Percentiles rank a stretch among this genome's conserved stretches.
Evolutionary conservation across 345 rosid genomes (phyloP).

Genomic region (Conringia planisiliqua): DNA sequence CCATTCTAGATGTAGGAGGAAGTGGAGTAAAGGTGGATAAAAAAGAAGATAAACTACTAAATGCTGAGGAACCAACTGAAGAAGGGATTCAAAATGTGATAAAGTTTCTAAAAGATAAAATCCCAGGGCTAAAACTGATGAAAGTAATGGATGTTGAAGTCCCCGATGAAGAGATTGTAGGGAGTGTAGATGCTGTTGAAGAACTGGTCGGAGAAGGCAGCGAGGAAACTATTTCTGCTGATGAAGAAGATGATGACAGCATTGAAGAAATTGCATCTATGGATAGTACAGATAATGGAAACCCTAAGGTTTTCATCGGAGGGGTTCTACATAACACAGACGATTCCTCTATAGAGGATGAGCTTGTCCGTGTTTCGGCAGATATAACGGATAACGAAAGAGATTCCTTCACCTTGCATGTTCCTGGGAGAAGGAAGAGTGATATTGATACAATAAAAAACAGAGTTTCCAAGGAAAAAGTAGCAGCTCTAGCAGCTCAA

Average conservation of each 20-base stretch:
- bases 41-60: slow-evolving; percentile 62
- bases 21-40: slow-evolving; percentile 59
- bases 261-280: slow-evolving; percentile 57
- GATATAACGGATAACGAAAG: slow-evolving; percentile 57
- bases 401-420: slow-evolving; percentile 73
- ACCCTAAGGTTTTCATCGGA: slow-evolving; percentile 77
- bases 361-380: slow-evolving; percentile 70
- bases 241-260: slow-evolving; percentile 48
- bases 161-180: slow-evolving; percentile 52
- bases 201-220: slow-evolving; percentile 55
- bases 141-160: slow-evolving; percentile 64
- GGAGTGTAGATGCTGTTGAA: slow-evolving; percentile 53
- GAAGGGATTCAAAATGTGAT: slow-evolving; percentile 91
- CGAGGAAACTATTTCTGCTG: slow-evolving; percentile 45
- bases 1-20: slow-evolving; percentile 51
- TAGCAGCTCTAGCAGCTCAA: slow-evolving; percentile 77
- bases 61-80: slow-evolving; percentile 74
- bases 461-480: slow-evolving; percentile 53
- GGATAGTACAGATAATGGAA: slow-evolving; percentile 49
- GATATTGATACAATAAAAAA: slow-evolving; percentile 45
- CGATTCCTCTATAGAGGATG: slow-evolving; percentile 62
- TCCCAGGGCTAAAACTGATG: slow-evolving; percentile 77
- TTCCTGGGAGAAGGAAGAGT: slow-evolving; percentile 43
- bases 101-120: slow-evolving; percentile 87
- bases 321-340: slow-evolving; percentile 85